Evolutionary conservation across 306 rosid genomes (phyloP), one percentile per base, ranked within the genome.

Genomic region (Morella rubra): DNA sequence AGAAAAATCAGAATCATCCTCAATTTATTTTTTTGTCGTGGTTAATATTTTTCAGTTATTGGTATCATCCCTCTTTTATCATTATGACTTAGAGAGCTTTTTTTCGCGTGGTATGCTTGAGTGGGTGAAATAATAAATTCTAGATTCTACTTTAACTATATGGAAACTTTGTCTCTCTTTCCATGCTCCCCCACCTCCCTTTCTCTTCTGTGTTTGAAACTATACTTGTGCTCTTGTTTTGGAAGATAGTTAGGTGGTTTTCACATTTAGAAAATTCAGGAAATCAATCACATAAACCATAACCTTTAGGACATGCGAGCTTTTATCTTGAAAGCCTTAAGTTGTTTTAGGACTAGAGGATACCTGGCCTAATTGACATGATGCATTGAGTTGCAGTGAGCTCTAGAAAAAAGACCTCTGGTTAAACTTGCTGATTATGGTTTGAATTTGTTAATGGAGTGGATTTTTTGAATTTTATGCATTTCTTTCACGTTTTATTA

Each of bases 221-320:
- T 8, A 3, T 22, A 22, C 37, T 20, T 58, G 64, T 58, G 62
- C 37, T 20, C 3, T 58, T 9, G 16, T 58, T 58, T 58, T 22
- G 14, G 7, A 58, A 19, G 18, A 52, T 5, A 52, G 5, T 9
- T 70, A 22, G 5, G 5, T 41, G 4, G 0, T 22, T 42, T 55
- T 73, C 64, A 80, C 52, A 46, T 84, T 77, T 54, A 64, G 59
- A 45, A 62, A 74, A 12, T 74, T 4, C 20, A 55, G 69, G 62
- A 61, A 22, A 58, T 27, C 45, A 50, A 46, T 81, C 55, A 66
- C 65, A 58, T 81, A 76, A 76, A 66, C 54, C 60, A 67, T 69
- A 72, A 75, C 76, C 73, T 27, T 19, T 75, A 58, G 54, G 75
- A 42, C 71, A 72, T 67, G 50, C 73, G 49, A 71, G 55, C 53